A percentile compares a stretch with the other conserved stretches of the same genome.
Conservation (phyloP, 106 monocot genomes). For the Dendrobium chrysotoxum region DNA sequence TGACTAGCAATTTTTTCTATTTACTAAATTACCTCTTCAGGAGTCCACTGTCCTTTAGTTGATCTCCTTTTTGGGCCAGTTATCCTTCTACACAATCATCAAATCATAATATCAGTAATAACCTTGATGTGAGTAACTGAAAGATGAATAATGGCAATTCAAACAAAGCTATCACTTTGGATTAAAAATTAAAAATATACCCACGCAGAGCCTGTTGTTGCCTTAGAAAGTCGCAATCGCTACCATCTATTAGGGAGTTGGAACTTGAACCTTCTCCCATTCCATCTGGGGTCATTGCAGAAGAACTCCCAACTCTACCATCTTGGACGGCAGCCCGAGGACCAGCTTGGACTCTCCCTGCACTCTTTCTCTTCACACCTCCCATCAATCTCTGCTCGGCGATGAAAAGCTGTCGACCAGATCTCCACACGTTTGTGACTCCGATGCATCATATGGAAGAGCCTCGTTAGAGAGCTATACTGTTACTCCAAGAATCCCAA, state of each 20-base stretch:
- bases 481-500: slow-evolving; percentile 8
- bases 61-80: slow-evolving; percentile 59
- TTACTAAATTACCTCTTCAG: slow-evolving; percentile 45
- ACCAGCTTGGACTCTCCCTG: slow-evolving; percentile 12
- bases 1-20: background rate
- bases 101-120: background rate
- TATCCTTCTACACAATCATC: slow-evolving; percentile 31
- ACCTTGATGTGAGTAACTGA: background rate
- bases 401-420: slow-evolving; percentile 14
- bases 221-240: slow-evolving; percentile 18
- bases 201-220: slow-evolving; percentile 30
- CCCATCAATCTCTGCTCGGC: slow-evolving; percentile 6
- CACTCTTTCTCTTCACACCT: slow-evolving; percentile 20
- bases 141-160: background rate
- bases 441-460: slow-evolving; percentile 28
- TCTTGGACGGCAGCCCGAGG: background rate
- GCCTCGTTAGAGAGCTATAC: background rate
- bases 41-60: slow-evolving; percentile 59
- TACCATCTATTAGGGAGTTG: slow-evolving; percentile 14
- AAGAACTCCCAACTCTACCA: slow-evolving; percentile 4
- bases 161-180: background rate
- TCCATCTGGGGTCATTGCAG: background rate
- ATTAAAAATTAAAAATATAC: slow-evolving; percentile 16
- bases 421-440: slow-evolving; percentile 10
- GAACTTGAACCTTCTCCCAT: slow-evolving; percentile 6